Conservation (phyloP, 2,329 filamentous ascomycete species). For the Alternaria brassicicola region DNA sequence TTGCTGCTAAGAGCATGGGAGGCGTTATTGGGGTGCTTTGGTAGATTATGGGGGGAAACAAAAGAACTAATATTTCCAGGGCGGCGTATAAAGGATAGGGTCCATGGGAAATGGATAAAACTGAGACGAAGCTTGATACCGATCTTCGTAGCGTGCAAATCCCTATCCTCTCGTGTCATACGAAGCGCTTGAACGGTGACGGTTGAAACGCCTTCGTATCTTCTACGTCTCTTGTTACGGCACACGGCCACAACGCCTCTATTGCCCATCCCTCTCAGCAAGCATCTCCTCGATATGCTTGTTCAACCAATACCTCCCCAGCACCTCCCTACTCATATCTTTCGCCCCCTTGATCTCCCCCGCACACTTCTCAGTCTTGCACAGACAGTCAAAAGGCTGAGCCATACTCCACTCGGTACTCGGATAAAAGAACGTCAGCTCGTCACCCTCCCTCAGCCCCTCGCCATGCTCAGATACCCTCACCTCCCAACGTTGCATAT, state of each 20-base stretch:
- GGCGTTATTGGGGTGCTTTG: neutral
- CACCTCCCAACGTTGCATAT: conserved; percentile 58
- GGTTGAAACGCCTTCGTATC: neutral
- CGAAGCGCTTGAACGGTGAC: neutral
- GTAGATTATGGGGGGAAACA: neutral
- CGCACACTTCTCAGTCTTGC: conserved; percentile 62
- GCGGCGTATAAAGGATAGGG: neutral
- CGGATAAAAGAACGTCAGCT: conserved; percentile 71
- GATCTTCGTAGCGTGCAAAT: neutral
- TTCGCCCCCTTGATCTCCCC: conserved; percentile 68
- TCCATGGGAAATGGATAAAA: neutral
- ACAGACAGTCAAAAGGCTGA: conserved; percentile 72
- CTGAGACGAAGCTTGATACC: neutral
- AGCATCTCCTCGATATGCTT: conserved; percentile 42
- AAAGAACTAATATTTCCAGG: fast-evolving
- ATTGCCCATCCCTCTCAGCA: conserved; percentile 22
- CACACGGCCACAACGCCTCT: neutral
- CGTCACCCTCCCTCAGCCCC: conserved; percentile 48
- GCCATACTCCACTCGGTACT: conserved; percentile 78
- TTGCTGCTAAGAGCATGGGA: neutral
- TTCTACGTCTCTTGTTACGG: neutral
- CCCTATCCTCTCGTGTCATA: neutral
- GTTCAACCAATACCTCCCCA: conserved; percentile 60
- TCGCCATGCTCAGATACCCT: conserved; percentile 55
- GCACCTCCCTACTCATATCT: conserved; percentile 61